Evolutionary conservation across 495 filamentous ascomycete species (phyloP).

Genomic region (Lasiosphaeria miniovina): DNA sequence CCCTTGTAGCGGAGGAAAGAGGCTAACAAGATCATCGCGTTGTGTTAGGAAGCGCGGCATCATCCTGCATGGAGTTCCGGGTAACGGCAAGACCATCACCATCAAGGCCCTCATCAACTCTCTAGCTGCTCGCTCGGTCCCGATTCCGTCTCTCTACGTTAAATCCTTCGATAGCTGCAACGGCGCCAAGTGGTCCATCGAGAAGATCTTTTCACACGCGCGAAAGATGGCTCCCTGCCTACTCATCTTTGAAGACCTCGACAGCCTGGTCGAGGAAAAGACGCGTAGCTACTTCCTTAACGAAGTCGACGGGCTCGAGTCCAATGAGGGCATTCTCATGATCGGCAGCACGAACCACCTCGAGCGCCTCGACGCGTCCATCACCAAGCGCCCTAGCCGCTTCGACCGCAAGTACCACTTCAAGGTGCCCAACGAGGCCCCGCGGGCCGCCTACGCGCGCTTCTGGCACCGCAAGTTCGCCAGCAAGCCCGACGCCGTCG

Average conservation of each 20-base stretch:
- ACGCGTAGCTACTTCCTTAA: slow-evolving; percentile 57
- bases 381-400: slow-evolving; percentile 55
- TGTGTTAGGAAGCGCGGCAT: slow-evolving; percentile 45
- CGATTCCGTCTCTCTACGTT: slow-evolving; percentile 54
- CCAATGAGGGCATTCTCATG: slow-evolving; percentile 58
- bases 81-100: slow-evolving; percentile 59
- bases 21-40: not conserved
- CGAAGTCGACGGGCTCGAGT: slow-evolving; percentile 45
- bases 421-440: slow-evolving; percentile 41
- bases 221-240: slow-evolving; percentile 41
- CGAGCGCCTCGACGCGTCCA: slow-evolving; percentile 47
- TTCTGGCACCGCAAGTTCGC: slow-evolving; percentile 47
- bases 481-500: slow-evolving; percentile 13
- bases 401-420: slow-evolving; percentile 61
- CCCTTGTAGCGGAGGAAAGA: not conserved
- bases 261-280: slow-evolving; percentile 49
- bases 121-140: slow-evolving; percentile 27
- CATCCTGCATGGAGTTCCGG: slow-evolving; percentile 49
- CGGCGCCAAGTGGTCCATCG: slow-evolving; percentile 38
- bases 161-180: slow-evolving; percentile 41
- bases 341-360: slow-evolving; percentile 56
- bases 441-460: slow-evolving; percentile 42
- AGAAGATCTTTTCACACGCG: slow-evolving; percentile 42
- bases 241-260: slow-evolving; percentile 59
- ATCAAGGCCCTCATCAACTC: slow-evolving; percentile 58